Base-by-base conservation (phyloP, 169 alveolate species). In the Cyclospora cayetanensis region DNA sequence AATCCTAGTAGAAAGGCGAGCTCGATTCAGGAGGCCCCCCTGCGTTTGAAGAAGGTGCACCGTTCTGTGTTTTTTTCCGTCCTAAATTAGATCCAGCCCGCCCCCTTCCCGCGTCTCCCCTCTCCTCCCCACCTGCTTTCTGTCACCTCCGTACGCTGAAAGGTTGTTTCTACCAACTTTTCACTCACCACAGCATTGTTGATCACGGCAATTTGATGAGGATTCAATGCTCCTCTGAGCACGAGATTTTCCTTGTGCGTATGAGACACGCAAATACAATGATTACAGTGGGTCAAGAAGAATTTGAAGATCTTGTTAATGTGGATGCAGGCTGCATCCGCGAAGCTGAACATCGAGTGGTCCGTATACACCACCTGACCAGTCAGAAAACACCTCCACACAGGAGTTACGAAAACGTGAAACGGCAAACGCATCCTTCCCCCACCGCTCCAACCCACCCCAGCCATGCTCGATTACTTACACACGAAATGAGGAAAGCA, bases 321-420 rank as follows among this genome's bases (percentile, higher is more conserved):
- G 91, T 97, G 98, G n/a, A 98, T 97, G 85, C 99, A 97, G 34
- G 99, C 99, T 15, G 97, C 95, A 92, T 98, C 99, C 25, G 98
- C 95, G 90, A 99, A 98, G 53, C 99, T 99, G 95, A 98, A 99
- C 83, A 99, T 96, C n/a, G 99, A 98, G 96, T 99, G 99, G 93
- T 99, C 99, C 15, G 99, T 99, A 95, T 97, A 99, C 29, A 99
- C 99, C 2, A 92, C 93, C 76, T 84, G 90, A 41, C 68, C 83
- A 72, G 12, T 31, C 20, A 34, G 15, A 72, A 31, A 34, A 37
- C n/a, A 65, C 20, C 60, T 12, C 1, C 60, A 1, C 60, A 46
- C 60, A 46, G 25, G 25, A 22, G 0, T 46, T 22, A 27, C 35
- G 15, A 65, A 27, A 65, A n/a, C n/a, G 77, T 7, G 3, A 65